Percentiles rank a stretch among this genome's conserved stretches.
These are phyloP conservation scores for Ocimum tenuiflorum DNA, from an alignment of 257 asterid species.

Conservation along the genomic window DNA sequence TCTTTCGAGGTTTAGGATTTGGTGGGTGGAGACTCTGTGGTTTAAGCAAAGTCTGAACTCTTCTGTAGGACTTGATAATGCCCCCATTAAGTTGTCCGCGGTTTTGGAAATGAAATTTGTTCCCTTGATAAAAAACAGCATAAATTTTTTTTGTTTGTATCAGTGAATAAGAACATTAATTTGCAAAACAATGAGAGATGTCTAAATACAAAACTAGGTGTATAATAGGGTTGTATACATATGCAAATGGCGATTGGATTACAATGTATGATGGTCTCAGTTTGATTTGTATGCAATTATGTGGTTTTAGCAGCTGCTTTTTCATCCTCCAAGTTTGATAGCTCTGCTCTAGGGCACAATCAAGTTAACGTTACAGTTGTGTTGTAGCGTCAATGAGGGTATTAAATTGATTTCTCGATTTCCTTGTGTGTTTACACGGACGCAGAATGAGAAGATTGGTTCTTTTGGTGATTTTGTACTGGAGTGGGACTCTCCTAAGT, in stretches of 20 bases:
- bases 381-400: background rate
- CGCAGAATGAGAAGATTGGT: conserved; percentile 45
- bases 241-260: background rate
- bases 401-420: background rate
- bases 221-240: background rate
- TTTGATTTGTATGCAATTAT: background rate
- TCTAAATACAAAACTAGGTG: background rate
- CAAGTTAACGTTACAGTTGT: background rate
- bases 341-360: background rate
- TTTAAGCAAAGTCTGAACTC: background rate
- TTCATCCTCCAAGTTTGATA: background rate
- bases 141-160: background rate
- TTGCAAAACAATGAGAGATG: background rate
- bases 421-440: background rate
- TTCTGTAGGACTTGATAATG: background rate
- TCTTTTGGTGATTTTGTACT: conserved; percentile 59
- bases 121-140: background rate
- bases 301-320: background rate
- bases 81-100: background rate
- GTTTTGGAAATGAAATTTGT: background rate
- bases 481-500: conserved; percentile 64
- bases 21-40: background rate
- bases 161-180: background rate
- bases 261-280: background rate
- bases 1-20: background rate